Base-by-base conservation (phyloP, 495 filamentous ascomycete genomes). In the Delitschia confertaspora region DNA sequence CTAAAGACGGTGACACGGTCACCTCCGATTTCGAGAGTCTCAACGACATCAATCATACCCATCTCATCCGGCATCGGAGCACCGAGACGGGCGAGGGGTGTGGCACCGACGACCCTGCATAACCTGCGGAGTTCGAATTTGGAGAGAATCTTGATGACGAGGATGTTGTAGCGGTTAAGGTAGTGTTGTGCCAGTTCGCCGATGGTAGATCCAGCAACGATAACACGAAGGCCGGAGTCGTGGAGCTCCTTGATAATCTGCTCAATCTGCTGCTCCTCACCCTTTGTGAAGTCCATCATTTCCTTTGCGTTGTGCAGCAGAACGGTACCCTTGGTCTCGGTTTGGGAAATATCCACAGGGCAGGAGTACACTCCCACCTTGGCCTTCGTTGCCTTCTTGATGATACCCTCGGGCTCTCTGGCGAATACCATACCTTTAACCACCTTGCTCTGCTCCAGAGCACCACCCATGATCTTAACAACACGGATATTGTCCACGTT, bases 291-390 rank as follows among this genome's bases (percentile, higher is more conserved):
- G 62, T 96, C 81, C 44, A 95, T 70, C 86, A 99, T 95, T 67
- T 99, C 93, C 69, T 95, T 84, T 21, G 89, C 88, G 58, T 94
- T 96, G 65, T 96, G 85, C 49, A 99, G 61, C 26, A 99, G 70
- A n/a, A 99, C 93, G 11, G 93, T 99, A n/a, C 93, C 93, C 71
- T 99, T 99, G 55, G 93, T 99, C 68, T 99, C 93, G 20, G 93
- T 99, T 73, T 95, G 88, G 56, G 75, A 83, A 66, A 75, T 89
- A 61, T 99, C 93, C 64, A 99, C 85, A 29, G 93, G 80, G 70
- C 93, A 99, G 56, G 84, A 87, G 74, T 83, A 99, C 27, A 96
- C 88, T 39, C 80, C 93, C 44, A 99, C 93, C 73, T 93, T 95
- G 55, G 93, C 91, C 66, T 85, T 89, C 51, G 68, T 73, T 40